phyloP scores from a whole-genome alignment of 176 grass and related monocot species.

The Carex parvula region DNA sequence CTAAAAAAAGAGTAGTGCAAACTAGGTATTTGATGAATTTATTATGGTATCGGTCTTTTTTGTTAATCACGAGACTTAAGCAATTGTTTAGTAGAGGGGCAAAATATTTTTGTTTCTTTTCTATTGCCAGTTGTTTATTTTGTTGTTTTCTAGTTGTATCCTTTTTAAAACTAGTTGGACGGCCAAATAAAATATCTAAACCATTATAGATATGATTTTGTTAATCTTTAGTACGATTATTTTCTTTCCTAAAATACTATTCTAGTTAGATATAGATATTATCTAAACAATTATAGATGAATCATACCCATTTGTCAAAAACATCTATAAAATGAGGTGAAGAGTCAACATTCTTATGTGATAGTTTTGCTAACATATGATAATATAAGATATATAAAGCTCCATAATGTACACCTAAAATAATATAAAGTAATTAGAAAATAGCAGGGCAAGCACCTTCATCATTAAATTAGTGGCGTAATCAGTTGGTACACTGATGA shows the following conservation, averaged over 20 bases:
- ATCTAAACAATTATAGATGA: conserved; percentile 1
- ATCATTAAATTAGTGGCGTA: conserved; percentile 28
- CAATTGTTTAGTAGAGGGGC: no score
- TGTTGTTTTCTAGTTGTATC: background rate
- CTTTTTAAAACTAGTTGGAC: background rate
- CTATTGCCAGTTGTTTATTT: background rate
- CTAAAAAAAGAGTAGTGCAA: background rate
- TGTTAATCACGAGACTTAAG: background rate
- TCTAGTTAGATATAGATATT: background rate
- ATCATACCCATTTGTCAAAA: background rate
- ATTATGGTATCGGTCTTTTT: background rate
- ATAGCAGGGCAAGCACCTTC: background rate
- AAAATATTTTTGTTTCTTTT: background rate
- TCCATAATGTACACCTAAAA: background rate
- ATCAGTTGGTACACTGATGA: conserved; percentile 24
- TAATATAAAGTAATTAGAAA: conserved; percentile 7
- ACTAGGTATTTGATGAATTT: background rate
- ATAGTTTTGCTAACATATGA: background rate
- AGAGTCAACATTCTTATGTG: background rate
- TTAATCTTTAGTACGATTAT: no score
- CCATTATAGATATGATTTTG: background rate
- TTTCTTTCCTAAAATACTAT: background rate
- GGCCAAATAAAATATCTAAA: background rate
- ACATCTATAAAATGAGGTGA: conserved; percentile 11
- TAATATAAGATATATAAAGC: background rate